Base-by-base conservation (phyloP, 495 filamentous ascomycete species). In the Pyrenula aspistea region DNA sequence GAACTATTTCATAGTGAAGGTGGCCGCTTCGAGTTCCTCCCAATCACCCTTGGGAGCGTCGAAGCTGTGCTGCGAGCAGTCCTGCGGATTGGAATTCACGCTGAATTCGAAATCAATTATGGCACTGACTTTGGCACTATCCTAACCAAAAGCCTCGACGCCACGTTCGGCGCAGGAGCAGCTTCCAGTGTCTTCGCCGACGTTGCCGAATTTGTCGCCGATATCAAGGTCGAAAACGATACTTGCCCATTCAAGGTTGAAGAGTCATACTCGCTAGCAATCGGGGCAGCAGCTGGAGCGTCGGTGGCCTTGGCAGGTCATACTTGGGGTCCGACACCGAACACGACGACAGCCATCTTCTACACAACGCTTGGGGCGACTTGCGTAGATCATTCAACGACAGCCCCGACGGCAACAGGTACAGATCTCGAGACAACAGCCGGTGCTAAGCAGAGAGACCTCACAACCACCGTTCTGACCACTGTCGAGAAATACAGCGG, bases 21-120 rank as follows among this genome's bases (percentile, higher is more conserved):
- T 36, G 80, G 68, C 24, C 57, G 70, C n/a, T 81, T 77, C 60
- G 77, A 81, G 58, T 81, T 83, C 55, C 71, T 83, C 12, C 79
- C 80, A 2, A 73, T 81, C 12, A 74, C 67, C 1, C 65, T 81
- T 12, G 59, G 67, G 56, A 69, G 69, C 10, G 60, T 74, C 2
- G 65, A 66, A 2, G 80, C 73, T 0, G 54, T 74, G 11, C 15
- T 42, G 31, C 31, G 31, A 15, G 31, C 31, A 4, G 31, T 42
- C 31, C 64, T 83, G 1, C 73, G 70, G 15, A 56, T 80, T 24
- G 70, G 72, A 23, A 56, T 74, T 12, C 66, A 73, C 49, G 70
- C 70, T 21, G 78, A 78, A 1, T 59, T 81, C 49, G 61, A 69
- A 42, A 15, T 77, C 22, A 42, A 15, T 15, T 54, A 54, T 8